A percentile compares a stretch with the other conserved stretches of the same genome.
These are phyloP conservation scores for Paxillus ammoniavirescens DNA, from an alignment of 768 basidiomycete genomes.

Conservation along the genomic window DNA sequence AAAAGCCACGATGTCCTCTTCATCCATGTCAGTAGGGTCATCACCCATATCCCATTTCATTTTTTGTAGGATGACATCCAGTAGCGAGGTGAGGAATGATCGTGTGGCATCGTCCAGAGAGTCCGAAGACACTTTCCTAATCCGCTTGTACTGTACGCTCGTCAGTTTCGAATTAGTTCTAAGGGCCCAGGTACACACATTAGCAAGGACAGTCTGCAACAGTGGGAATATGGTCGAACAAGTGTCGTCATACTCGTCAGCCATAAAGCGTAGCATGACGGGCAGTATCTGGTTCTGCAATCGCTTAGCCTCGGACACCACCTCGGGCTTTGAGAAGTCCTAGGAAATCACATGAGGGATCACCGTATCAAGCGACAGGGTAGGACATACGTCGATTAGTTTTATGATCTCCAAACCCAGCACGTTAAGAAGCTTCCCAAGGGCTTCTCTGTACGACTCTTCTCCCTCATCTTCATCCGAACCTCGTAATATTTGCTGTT, in stretches of 20 bases:
- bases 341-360: constrained; percentile 26
- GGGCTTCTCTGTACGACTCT: constrained; percentile 84
- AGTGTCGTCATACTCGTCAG: constrained; percentile 88
- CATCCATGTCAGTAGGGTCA: constrained; percentile 80
- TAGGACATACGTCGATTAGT: constrained; percentile 64
- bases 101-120: constrained; percentile 66
- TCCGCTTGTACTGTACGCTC: constrained; percentile 73
- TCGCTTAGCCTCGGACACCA: constrained; percentile 61
- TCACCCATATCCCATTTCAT: constrained; percentile 88
- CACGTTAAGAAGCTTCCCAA: constrained; percentile 80
- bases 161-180: constrained; percentile 3
- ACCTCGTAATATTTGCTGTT: constrained; percentile 64
- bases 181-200: constrained; percentile 44
- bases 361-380: background rate
- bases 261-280: constrained; percentile 83
- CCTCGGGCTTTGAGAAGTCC: constrained; percentile 59
- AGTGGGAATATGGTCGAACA: constrained; percentile 82
- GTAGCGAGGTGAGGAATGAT: constrained; percentile 73
- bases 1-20: constrained; percentile 83
- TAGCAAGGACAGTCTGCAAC: constrained; percentile 68
- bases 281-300: constrained; percentile 72
- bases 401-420: constrained; percentile 82
- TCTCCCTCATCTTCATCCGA: constrained; percentile 80
- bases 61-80: constrained; percentile 80
- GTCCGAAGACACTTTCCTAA: constrained; percentile 56